Evolutionary conservation across 139 green algal genomes (phyloP).

Genomic region (Chlorella vulgaris): DNA sequence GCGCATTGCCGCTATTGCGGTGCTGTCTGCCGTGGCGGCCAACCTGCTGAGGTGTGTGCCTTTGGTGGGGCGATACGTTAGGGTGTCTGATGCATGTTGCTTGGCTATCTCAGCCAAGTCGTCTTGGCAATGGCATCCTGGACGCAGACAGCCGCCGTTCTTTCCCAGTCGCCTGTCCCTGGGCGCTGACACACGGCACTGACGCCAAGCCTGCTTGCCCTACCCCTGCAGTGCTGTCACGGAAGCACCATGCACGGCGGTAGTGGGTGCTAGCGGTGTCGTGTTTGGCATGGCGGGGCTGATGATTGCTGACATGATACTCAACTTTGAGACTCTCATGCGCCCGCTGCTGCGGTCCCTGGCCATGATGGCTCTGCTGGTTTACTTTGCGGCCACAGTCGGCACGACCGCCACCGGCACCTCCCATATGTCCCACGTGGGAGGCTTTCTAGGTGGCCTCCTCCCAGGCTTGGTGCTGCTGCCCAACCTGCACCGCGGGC

Average conservation of each 20-base stretch:
- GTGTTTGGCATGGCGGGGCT: constrained; percentile 79
- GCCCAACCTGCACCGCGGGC: constrained; percentile 61
- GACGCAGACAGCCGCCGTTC: no score
- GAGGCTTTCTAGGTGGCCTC: constrained; percentile 72
- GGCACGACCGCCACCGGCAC: constrained; percentile 39
- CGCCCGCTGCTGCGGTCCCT: constrained; percentile 56
- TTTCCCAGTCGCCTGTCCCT: no score
- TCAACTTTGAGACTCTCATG: constrained; percentile 64
- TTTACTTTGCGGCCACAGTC: constrained; percentile 58
- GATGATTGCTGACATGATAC: constrained; percentile 59
- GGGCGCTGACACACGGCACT: no score
- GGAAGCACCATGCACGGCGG: constrained; percentile 64
- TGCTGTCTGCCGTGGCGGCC: constrained; percentile 42
- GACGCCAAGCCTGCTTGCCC: neutral
- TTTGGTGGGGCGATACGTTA: no score
- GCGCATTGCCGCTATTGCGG: constrained; percentile 40
- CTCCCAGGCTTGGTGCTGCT: constrained; percentile 70
- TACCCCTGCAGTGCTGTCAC: constrained; percentile 49
- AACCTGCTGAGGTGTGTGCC: constrained; percentile 38
- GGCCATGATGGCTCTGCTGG: constrained; percentile 55
- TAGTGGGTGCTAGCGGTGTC: constrained; percentile 70
- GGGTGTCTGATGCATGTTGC: no score
- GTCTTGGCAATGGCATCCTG: no score
- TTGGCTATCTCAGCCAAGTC: no score
- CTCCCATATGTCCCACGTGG: constrained; percentile 71